These are phyloP conservation scores for Phtheirospermum japonicum DNA, from an alignment of 257 asterid genomes.

Conservation along the genomic window DNA sequence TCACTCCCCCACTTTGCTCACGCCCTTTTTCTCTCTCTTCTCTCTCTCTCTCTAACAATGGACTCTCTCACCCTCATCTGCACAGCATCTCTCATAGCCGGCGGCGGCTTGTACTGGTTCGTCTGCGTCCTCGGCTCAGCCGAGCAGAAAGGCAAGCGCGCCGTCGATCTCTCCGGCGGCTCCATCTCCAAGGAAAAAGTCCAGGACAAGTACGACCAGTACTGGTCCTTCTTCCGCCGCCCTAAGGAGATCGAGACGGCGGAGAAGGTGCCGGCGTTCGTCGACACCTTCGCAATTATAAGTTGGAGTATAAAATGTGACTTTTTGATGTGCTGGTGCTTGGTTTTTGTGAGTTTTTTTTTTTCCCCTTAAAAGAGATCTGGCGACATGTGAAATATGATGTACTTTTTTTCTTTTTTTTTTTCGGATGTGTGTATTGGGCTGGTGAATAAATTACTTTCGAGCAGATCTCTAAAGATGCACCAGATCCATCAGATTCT, in stretches of 20 bases:
- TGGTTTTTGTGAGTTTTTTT: too few species aligned
- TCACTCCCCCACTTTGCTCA: slow-evolving; percentile 12
- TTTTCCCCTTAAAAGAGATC: background rate
- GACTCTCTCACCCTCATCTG: slow-evolving; percentile 52
- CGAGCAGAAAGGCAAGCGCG: slow-evolving; percentile 66
- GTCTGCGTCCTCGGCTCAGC: slow-evolving; percentile 68
- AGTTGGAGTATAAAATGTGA: too few species aligned
- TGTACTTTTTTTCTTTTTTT: background rate
- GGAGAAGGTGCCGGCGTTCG: slow-evolving; percentile 73
- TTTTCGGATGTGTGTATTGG: background rate
- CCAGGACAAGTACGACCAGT: slow-evolving; percentile 59
- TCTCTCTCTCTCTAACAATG: slow-evolving; percentile 32
- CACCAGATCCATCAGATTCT: too few species aligned
- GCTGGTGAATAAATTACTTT: background rate
- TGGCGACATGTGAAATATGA: background rate
- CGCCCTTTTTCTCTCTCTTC: background rate
- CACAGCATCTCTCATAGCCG: slow-evolving; percentile 58
- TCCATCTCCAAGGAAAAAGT: slow-evolving; percentile 63
- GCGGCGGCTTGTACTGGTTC: slow-evolving; percentile 71
- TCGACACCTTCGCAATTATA: too few species aligned
- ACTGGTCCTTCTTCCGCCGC: slow-evolving; percentile 75
- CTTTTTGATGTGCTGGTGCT: too few species aligned
- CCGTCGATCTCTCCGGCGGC: slow-evolving; percentile 71
- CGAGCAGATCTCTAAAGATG: background rate
- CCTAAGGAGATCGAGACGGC: slow-evolving; percentile 63